Conservation (phyloP, 331 rosid species). For the Pyrus hybrid region DNA sequence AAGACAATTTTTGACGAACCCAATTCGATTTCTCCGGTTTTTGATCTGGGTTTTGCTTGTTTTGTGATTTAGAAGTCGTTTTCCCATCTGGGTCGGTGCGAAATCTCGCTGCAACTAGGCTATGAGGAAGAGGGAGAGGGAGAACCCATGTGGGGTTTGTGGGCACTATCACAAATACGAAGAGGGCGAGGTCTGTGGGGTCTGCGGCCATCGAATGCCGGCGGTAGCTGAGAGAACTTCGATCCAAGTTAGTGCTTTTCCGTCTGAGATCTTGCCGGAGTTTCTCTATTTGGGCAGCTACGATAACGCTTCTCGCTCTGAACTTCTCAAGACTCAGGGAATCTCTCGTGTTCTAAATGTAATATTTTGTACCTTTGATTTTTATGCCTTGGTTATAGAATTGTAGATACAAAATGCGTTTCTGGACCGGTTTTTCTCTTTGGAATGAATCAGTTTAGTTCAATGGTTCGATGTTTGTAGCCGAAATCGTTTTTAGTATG, state of each 20-base stretch:
- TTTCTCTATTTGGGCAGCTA: constrained; percentile 93
- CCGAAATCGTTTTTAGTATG: neutral
- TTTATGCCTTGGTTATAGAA: neutral
- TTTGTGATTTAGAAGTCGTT: constrained; percentile 11
- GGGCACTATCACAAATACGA: constrained; percentile 97
- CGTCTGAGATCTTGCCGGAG: constrained; percentile 86
- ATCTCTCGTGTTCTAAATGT: constrained; percentile 91
- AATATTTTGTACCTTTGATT: constrained; percentile 7
- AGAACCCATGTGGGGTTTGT: constrained; percentile 94
- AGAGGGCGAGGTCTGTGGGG: constrained; percentile 97
- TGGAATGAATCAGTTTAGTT: neutral
- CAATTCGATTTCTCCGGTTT: neutral
- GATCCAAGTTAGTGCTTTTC: constrained; percentile 77
- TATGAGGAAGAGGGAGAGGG: constrained; percentile 99
- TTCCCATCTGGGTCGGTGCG: constrained; percentile 36
- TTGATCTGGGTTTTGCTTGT: constrained; percentile 28
- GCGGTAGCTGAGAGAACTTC: constrained; percentile 60
- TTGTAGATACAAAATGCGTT: neutral
- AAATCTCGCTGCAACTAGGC: constrained; percentile 7
- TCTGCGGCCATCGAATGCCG: constrained; percentile 89
- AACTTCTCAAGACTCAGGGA: constrained; percentile 95
- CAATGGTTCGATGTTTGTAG: neutral
- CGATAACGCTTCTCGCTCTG: constrained; percentile 93
- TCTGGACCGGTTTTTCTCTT: neutral
- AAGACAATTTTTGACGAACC: constrained; percentile 6